Percentiles rank a stretch among this genome's conserved stretches.
Conservation (phyloP, 1,284 basidiomycete genomes). For the Fomitopsis pinicola region DNA sequence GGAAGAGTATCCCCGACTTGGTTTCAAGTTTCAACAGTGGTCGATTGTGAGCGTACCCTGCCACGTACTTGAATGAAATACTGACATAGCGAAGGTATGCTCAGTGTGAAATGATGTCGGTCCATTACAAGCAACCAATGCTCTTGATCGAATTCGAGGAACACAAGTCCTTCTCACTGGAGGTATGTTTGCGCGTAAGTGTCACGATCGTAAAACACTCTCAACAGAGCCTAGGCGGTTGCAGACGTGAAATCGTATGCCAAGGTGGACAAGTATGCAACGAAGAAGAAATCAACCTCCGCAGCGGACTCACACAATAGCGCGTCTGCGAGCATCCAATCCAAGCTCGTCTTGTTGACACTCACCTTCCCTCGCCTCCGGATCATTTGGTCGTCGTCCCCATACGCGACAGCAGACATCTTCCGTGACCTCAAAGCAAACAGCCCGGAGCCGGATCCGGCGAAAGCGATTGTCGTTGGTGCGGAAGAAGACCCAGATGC, state of each 20-base stretch:
- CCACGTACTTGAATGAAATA: background rate
- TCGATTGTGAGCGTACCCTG: constrained; percentile 63
- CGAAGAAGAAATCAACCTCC: constrained; percentile 45
- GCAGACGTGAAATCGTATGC: constrained; percentile 60
- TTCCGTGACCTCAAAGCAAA: constrained; percentile 91
- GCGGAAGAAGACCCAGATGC: constrained; percentile 69
- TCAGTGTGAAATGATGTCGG: constrained; percentile 96
- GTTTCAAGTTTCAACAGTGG: constrained; percentile 92
- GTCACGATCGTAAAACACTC: background rate
- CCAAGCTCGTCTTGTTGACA: constrained; percentile 87
- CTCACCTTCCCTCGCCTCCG: constrained; percentile 88
- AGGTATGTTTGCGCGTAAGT: constrained; percentile 43
- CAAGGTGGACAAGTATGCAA: constrained; percentile 52
- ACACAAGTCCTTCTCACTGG: constrained; percentile 90
- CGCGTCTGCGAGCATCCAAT: constrained; percentile 60
- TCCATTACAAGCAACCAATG: constrained; percentile 92
- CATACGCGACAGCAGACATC: constrained; percentile 88
- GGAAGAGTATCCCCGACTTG: constrained; percentile 92
- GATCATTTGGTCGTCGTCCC: constrained; percentile 97
- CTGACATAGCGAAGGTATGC: constrained; percentile 65
- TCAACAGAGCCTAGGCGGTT: constrained; percentile 37
- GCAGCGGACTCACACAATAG: constrained; percentile 37
- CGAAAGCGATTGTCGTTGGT: constrained; percentile 73
- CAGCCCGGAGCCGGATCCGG: constrained; percentile 78
- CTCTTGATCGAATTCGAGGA: constrained; percentile 99